Evolutionary conservation across 176 grass and related monocot genomes (phyloP).

Genomic region (Oryza glumipatula): DNA sequence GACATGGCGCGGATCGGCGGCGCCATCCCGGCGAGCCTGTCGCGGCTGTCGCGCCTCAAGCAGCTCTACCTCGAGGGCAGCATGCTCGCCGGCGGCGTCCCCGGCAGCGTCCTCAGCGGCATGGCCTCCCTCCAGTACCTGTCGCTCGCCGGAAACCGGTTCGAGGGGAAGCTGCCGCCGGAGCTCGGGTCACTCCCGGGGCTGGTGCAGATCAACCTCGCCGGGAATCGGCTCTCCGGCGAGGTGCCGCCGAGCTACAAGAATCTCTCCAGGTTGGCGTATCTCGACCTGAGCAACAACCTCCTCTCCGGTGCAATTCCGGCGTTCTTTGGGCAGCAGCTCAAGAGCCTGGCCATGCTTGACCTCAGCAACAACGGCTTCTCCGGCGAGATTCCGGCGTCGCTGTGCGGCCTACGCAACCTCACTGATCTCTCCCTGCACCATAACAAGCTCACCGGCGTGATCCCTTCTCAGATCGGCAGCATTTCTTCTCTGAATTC

Average conservation of each 20-base stretch:
- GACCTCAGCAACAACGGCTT: conserved; percentile 84
- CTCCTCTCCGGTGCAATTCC: conserved; percentile 57
- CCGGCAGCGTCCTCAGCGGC: conserved; percentile 38
- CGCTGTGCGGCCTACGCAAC: conserved; percentile 49
- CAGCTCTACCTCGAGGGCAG: conserved; percentile 82
- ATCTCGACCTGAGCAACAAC: conserved; percentile 68
- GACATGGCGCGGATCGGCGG: conserved; percentile 59
- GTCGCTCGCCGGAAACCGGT: conserved; percentile 62
- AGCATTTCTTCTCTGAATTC: conserved; percentile 60
- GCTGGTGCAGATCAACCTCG: conserved; percentile 76
- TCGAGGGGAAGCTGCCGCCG: conserved; percentile 58
- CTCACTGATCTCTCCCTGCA: conserved; percentile 51
- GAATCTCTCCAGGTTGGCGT: conserved; percentile 52
- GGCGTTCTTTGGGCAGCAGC: conserved; percentile 52
- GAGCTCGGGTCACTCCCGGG: conserved; percentile 48
- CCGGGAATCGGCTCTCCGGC: conserved; percentile 58
- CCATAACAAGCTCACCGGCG: conserved; percentile 62
- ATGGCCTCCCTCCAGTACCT: conserved; percentile 54
- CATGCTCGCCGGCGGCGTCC: conserved; percentile 55
- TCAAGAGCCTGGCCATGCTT: conserved; percentile 56
- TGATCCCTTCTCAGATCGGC: conserved; percentile 58
- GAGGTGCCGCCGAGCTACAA: conserved; percentile 50
- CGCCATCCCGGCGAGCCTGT: conserved; percentile 55
- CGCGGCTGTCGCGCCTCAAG: conserved; percentile 56
- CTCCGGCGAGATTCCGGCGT: conserved; percentile 65